Evolutionary conservation across 768 basidiomycete species (phyloP), one percentile per base, ranked within the genome.

Genomic region (Naganishia vishniacii): DNA sequence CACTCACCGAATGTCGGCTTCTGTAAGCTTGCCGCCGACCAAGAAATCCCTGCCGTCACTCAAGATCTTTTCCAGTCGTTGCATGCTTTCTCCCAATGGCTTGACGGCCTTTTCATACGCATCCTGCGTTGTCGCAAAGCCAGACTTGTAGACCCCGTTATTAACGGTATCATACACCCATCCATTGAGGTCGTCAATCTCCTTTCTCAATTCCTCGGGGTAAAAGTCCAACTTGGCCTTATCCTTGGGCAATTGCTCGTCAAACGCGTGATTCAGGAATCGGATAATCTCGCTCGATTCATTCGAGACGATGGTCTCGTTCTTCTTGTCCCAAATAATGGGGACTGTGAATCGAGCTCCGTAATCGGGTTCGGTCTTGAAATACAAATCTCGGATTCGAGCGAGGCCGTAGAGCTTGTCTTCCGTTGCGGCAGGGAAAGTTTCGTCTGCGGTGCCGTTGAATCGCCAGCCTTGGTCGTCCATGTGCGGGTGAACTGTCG

Each of bases 241-340:
- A 4, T 88, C 86, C 0, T 80, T 75, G 3, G 88, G 82, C 7
- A 95, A 64, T 20, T 87, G 69, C 23, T 85, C 80, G 74, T 95
- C 86, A 80, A 94, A 93, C 1, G 83, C 72, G 40, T 56, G 32
- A 78, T 99, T 97, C 79, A 98, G 83, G 8, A 94, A 88, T 62
- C 94, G 86, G 72, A 98, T 91, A 73, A 98, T 92, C 79, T 98
- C 94, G 2, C 88, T 71, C 41, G 76, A 78, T 74, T 99, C 94
- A 75, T 97, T 98, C 80, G 91, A 97, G 64, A 99, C 95, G 69
- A 97, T 88, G 42, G 87, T 88, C 47, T 86, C 79, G 45, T 74
- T 79, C 76, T 93, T 89, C 80, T 86, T 93, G 79, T 98, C 95
- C 89, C 91, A 99, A 5, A 99, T 81, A 34, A 91, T 78, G 5